These are phyloP conservation scores for Coemansia erecta DNA, from an alignment of 192 early-diverging fungal species.

Conservation along the genomic window DNA sequence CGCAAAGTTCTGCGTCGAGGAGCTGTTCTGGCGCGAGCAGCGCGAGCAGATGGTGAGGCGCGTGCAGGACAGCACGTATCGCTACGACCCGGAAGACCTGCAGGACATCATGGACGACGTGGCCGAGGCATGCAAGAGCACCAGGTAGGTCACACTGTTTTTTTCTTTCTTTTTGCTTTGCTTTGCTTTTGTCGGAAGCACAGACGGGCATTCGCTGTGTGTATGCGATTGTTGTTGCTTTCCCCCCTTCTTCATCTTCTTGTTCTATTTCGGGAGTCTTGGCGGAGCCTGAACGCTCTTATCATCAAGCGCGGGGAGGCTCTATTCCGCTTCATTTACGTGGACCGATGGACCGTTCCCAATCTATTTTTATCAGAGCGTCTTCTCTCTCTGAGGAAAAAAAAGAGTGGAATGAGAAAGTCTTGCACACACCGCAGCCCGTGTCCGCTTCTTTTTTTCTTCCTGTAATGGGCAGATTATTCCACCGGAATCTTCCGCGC, in stretches of 20 bases:
- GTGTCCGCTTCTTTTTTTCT: no score
- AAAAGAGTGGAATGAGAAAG: not conserved
- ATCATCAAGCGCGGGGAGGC: not conserved
- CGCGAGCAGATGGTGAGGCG: conserved; percentile 51
- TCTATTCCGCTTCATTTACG: not conserved
- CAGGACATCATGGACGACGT: conserved; percentile 47
- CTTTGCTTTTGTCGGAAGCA: no score
- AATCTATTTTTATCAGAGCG: conserved; percentile 1
- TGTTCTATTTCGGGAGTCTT: not conserved
- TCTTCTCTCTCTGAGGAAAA: not conserved
- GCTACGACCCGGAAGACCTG: conserved; percentile 39
- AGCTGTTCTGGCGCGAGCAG: conserved; percentile 50
- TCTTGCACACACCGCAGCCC: not conserved
- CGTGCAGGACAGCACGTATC: conserved; percentile 48
- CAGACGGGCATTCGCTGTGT: not conserved
- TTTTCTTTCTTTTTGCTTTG: not conserved
- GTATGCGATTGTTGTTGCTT: conserved; percentile 1
- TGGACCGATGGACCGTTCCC: not conserved
- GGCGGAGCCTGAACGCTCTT: conserved; percentile 3
- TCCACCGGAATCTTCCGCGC: no score
- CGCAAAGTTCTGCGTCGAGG: conserved; percentile 52
- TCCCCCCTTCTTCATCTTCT: not conserved
- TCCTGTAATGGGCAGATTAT: no score
- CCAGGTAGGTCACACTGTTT: conserved; percentile 29
- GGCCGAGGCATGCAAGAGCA: conserved; percentile 45